Conservation (phyloP, 139 green algal species). For the Klebsormidium nitens region DNA sequence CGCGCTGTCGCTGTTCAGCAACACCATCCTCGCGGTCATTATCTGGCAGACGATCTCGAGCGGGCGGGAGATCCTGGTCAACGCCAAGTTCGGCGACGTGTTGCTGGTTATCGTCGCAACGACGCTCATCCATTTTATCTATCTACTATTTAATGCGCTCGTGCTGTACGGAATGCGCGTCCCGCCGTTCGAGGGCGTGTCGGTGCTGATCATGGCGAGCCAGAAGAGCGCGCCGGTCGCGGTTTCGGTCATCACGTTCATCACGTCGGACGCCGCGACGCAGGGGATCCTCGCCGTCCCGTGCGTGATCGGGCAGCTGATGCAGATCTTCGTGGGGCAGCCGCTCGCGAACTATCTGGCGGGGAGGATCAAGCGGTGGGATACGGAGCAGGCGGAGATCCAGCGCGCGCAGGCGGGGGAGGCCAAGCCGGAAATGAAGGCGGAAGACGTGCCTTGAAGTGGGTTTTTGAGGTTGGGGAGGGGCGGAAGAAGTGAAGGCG, state of each 20-base stretch:
- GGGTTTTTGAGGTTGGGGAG: no score
- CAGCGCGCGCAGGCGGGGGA: no score
- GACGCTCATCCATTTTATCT: background rate
- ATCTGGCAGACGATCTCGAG: conserved; percentile 70
- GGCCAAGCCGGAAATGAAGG: no score
- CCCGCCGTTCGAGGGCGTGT: background rate
- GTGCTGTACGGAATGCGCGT: background rate
- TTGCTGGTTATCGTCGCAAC: conserved; percentile 22
- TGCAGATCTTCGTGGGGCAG: conserved; percentile 60
- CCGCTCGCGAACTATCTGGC: conserved; percentile 1
- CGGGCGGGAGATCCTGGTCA: conserved; percentile 44
- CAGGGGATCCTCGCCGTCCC: conserved; percentile 65
- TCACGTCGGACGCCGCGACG: conserved; percentile 2
- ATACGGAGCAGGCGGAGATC: no score
- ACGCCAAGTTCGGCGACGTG: conserved; percentile 45
- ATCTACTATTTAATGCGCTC: background rate
- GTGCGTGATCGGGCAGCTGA: conserved; percentile 71
- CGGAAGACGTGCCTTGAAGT: no score
- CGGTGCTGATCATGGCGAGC: conserved; percentile 49
- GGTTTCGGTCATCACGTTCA: conserved; percentile 2
- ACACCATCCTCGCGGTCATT: conserved; percentile 54
- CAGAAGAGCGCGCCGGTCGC: conserved; percentile 57
- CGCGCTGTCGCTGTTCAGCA: conserved; percentile 20
- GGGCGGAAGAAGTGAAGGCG: no score
- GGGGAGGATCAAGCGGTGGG: no score